These are phyloP conservation scores for Hortiboletus campestris DNA, from an alignment of 768 basidiomycete species.

Conservation along the genomic window DNA sequence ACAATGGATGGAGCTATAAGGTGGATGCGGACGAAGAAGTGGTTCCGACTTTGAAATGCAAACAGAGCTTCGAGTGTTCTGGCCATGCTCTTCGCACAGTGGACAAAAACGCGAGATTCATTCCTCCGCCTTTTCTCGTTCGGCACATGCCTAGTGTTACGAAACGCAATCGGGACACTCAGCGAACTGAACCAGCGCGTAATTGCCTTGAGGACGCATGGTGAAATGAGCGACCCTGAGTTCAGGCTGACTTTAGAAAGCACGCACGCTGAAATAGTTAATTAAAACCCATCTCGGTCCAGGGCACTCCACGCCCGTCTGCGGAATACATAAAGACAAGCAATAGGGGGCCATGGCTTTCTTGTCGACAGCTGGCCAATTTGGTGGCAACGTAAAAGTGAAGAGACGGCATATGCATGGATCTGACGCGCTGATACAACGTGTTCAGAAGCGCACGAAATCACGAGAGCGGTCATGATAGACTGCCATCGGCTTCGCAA, in stretches of 20 bases:
- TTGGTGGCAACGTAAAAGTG: conserved; percentile 33
- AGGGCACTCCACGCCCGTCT: conserved; percentile 34
- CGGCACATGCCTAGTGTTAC: conserved; percentile 32
- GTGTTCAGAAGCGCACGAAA: conserved; percentile 37
- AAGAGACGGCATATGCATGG: conserved; percentile 30
- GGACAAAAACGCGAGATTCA: conserved; percentile 36
- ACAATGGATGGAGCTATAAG: conserved; percentile 28
- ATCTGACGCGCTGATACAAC: conserved; percentile 37
- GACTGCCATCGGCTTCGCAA: conserved; percentile 30
- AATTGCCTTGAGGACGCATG: conserved; percentile 35
- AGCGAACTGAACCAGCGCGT: conserved; percentile 38
- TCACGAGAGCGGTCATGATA: conserved; percentile 33
- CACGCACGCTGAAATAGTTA: conserved; percentile 26
- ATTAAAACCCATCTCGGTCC: conserved; percentile 35
- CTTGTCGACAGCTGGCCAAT: conserved; percentile 21
- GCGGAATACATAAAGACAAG: conserved; percentile 37
- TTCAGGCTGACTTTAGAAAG: conserved; percentile 20
- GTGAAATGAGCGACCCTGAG: conserved; percentile 31
- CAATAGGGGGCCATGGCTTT: conserved; percentile 31
- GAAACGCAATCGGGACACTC: conserved; percentile 34
- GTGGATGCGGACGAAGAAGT: conserved; percentile 25
- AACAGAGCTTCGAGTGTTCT: conserved; percentile 35
- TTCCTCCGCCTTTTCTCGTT: conserved; percentile 31
- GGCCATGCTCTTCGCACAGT: conserved; percentile 35
- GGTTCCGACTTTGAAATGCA: conserved; percentile 35